phyloP scores from a whole-genome alignment of 805 yeast genomes.

The Groenewaldozyma tartarivorans region DNA sequence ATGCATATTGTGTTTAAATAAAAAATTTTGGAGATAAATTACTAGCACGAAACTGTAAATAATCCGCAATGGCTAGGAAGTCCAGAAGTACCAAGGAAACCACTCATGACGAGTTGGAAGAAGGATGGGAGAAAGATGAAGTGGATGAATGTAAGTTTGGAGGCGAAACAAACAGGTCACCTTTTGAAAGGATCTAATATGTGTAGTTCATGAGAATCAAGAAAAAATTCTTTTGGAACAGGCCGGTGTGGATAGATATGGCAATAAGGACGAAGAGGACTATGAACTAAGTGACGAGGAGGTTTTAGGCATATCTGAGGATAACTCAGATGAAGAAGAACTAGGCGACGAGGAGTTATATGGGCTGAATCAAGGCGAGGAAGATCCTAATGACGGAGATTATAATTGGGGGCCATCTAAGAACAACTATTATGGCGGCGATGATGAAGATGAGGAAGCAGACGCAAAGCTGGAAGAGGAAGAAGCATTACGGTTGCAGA shows the following conservation, averaged over 20 bases:
- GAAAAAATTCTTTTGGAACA: conserved; percentile 24
- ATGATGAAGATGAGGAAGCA: conserved; percentile 21
- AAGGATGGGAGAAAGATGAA: conserved; percentile 23
- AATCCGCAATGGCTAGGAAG: conserved; percentile 9
- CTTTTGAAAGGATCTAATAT: background rate
- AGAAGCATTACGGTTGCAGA: conserved; percentile 83
- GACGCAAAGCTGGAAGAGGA: conserved; percentile 60
- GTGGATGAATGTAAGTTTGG: conserved; percentile 23
- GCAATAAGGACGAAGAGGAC: conserved; percentile 15
- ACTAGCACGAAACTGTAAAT: background rate
- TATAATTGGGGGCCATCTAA: conserved; percentile 38
- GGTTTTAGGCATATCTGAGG: conserved; percentile 34
- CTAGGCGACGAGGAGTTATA: conserved; percentile 41
- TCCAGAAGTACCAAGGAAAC: background rate
- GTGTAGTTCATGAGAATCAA: conserved; percentile 22
- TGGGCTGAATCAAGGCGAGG: conserved; percentile 24
- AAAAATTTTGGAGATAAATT: background rate
- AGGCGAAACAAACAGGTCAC: background rate
- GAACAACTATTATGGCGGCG: conserved; percentile 34
- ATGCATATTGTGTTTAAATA: too few species aligned
- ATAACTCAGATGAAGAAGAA: conserved; percentile 40
- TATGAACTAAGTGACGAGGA: conserved; percentile 46
- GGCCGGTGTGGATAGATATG: conserved; percentile 12
- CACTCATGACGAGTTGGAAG: conserved; percentile 13
- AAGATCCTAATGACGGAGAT: conserved; percentile 25